These are phyloP conservation scores for Pelargonium citronellum DNA, from an alignment of 441 rosid genomes.

Conservation along the genomic window DNA sequence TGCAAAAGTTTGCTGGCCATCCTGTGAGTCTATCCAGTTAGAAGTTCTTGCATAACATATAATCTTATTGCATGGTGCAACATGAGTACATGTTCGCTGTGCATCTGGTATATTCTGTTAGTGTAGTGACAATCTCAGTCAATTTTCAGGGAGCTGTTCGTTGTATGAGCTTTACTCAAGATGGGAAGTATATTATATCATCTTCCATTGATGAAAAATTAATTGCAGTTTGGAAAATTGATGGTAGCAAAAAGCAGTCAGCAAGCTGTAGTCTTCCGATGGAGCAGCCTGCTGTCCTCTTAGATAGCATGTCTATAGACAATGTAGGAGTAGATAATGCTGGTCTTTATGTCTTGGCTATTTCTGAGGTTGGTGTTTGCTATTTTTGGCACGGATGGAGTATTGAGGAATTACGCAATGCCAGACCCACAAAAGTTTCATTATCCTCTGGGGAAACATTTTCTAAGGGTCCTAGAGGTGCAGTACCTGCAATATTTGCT, in stretches of 20 bases:
- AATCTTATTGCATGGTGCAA: neutral
- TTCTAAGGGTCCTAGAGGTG: constrained; percentile 40
- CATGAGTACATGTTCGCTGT: constrained; percentile 13
- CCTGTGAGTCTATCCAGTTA: constrained; percentile 61
- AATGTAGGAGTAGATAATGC: constrained; percentile 34
- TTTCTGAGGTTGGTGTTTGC: constrained; percentile 83
- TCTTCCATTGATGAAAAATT: constrained; percentile 79
- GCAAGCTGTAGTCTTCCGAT: constrained; percentile 87
- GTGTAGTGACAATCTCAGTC: constrained; percentile 18
- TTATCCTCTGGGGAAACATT: constrained; percentile 39
- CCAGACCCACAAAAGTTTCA: constrained; percentile 64
- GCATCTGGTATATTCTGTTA: neutral
- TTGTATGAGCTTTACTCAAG: constrained; percentile 64
- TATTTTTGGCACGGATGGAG: constrained; percentile 73
- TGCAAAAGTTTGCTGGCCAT: constrained; percentile 88
- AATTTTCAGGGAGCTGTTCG: constrained; percentile 70
- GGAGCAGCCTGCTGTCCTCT: constrained; percentile 85
- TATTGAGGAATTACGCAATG: constrained; percentile 49
- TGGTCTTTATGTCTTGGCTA: constrained; percentile 59
- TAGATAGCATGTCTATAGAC: constrained; percentile 57
- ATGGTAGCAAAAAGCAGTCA: constrained; percentile 66
- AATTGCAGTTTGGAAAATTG: constrained; percentile 69
- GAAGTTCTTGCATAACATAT: constrained; percentile 3
- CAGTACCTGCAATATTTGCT: constrained; percentile 56
- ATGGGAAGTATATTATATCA: constrained; percentile 70